phyloP scores from a whole-genome alignment of 2,329 filamentous ascomycete species.

The Verticillium isaacii region DNA sequence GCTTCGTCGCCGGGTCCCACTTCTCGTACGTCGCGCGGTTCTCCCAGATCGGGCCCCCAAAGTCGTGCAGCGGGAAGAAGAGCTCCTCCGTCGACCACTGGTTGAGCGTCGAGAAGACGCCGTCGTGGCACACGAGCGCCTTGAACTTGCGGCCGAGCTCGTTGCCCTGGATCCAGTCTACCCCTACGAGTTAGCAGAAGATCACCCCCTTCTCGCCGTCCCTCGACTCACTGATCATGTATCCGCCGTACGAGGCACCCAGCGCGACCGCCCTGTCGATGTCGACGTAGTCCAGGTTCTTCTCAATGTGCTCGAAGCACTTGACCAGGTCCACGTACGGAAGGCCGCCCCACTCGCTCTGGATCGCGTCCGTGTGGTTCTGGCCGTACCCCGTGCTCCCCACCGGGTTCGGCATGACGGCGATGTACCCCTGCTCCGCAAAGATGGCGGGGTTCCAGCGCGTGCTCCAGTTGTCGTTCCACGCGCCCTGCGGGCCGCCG shows the following conservation, averaged over 20 bases:
- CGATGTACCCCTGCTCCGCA: constrained; percentile 83
- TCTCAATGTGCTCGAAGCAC: constrained; percentile 68
- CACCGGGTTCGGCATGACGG: constrained; percentile 76
- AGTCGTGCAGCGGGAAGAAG: constrained; percentile 67
- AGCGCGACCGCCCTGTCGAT: constrained; percentile 65
- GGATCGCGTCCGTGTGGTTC: constrained; percentile 70
- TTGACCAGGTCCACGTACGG: constrained; percentile 81
- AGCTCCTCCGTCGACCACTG: constrained; percentile 63
- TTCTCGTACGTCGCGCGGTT: constrained; percentile 59
- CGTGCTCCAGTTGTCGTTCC: constrained; percentile 72
- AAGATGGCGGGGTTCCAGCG: constrained; percentile 85
- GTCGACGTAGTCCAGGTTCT: constrained; percentile 64
- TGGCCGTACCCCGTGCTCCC: constrained; percentile 82
- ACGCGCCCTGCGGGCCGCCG: constrained; percentile 75
- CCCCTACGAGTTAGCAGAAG: constrained; percentile 3
- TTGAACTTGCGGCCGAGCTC: constrained; percentile 79
- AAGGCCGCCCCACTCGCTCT: constrained; percentile 75
- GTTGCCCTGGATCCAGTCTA: constrained; percentile 87
- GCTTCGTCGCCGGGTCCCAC: constrained; percentile 63
- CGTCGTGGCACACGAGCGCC: constrained; percentile 83
- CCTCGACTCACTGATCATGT: constrained; percentile 59
- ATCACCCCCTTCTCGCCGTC: constrained; percentile 1
- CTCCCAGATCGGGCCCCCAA: constrained; percentile 58
- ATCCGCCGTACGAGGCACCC: constrained; percentile 71
- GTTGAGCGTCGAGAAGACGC: constrained; percentile 69